Base-by-base conservation (phyloP, 495 filamentous ascomycete genomes). In the Recurvomyces mirabilis region DNA sequence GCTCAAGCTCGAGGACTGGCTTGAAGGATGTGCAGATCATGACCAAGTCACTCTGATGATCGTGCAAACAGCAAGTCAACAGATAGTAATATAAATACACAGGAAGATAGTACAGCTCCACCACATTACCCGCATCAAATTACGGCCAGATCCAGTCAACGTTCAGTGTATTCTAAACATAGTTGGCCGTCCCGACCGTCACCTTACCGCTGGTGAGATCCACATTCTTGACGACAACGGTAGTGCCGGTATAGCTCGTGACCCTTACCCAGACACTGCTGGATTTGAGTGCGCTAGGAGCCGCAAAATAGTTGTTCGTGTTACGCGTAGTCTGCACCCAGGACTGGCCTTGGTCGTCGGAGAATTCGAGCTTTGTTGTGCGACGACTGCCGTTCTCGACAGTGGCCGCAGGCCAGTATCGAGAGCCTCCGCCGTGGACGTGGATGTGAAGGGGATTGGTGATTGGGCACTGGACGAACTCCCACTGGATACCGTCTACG, bases 391-490 rank as follows among this genome's bases (percentile, higher is more conserved):
- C 38, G 14, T 29, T 29, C 38, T 41, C 38, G 4, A 41, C 38
- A 11, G 38, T 41, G n/a, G 24, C 22, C 4, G 38, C 22, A 5
- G 25, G 25, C 38, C 38, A 41, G 24, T 41, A 41, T 19, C 29
- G 38, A 4, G 38, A 41, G n/a, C 22, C 21, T 4, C 38, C 38
- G 7, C 38, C 38, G 20, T 41, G 38, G 12, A 29, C 20, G 38
- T 41, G 38, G 21, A 41, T 26, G 6, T 11, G 12, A 7, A 41
- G 38, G 11, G 38, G 38, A n/a, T 6, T 30, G 4, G 38, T 4
- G 22, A 41, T 41, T 7, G 38, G 38, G 24, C 38, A 41, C 11
- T 5, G 21, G 4, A 41, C 38, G 38, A 41, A 41, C 22, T 41
- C 12, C 38, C 38, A 41, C 20, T 41, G 22, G 24, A 41, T 29